Conservation (phyloP, 208 protist genomes). For the Angomonas deanei region DNA sequence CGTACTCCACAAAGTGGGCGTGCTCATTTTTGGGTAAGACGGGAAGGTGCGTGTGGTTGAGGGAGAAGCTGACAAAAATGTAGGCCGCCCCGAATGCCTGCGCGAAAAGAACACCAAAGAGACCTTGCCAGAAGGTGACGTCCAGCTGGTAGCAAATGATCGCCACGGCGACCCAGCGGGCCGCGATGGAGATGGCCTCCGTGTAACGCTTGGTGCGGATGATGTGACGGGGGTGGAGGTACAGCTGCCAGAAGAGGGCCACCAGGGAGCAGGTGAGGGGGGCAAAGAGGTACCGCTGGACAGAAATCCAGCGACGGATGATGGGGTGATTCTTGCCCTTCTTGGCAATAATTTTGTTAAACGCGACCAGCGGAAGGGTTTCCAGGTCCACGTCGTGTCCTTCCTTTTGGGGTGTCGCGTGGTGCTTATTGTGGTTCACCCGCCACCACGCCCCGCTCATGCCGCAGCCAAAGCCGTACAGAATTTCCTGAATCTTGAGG, state of each 20-base stretch:
- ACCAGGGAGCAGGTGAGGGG: constrained; percentile 65
- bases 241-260: constrained; percentile 74
- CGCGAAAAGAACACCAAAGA: constrained; percentile 42
- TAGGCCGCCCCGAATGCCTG: constrained; percentile 59
- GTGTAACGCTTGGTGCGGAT: constrained; percentile 50
- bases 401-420: constrained; percentile 69
- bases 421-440: constrained; percentile 77
- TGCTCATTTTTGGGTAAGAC: constrained; percentile 38
- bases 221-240: constrained; percentile 61
- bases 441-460: constrained; percentile 79
- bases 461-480: constrained; percentile 66
- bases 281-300: constrained; percentile 64
- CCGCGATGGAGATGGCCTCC: constrained; percentile 38
- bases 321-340: constrained; percentile 21
- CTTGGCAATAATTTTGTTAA: constrained; percentile 53
- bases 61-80: constrained; percentile 74
- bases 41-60: constrained; percentile 75
- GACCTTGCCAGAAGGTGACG: constrained; percentile 31
- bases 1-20: constrained; percentile 70
- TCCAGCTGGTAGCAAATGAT: constrained; percentile 30
- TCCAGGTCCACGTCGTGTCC: constrained; percentile 66
- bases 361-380: constrained; percentile 78
- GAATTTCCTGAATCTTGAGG: constrained; percentile 54
- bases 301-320: constrained; percentile 53
- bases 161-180: constrained; percentile 36